These are phyloP conservation scores for Neofusicoccum parvum DNA, from an alignment of 2,329 filamentous ascomycete genomes.

Conservation along the genomic window DNA sequence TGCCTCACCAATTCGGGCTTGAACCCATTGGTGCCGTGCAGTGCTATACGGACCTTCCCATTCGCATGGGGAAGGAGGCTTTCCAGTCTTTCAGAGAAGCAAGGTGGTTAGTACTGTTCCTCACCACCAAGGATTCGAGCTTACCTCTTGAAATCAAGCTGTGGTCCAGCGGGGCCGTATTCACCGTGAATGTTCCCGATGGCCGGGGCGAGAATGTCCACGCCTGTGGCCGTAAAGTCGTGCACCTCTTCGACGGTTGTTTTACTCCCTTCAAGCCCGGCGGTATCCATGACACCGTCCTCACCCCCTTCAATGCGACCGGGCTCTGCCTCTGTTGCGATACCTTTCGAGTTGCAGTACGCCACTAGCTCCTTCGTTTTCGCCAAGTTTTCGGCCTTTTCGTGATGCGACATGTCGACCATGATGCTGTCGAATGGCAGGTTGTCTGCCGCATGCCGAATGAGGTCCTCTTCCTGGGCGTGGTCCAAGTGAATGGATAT, in stretches of 20 bases:
- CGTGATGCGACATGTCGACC: constrained; percentile 75
- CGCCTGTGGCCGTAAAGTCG: constrained; percentile 69
- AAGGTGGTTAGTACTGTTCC: neutral
- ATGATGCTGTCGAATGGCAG: constrained; percentile 71
- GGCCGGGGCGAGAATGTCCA: constrained; percentile 72
- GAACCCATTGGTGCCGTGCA: constrained; percentile 63
- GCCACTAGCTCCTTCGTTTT: constrained; percentile 62
- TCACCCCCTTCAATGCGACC: constrained; percentile 72
- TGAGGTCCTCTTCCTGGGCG: constrained; percentile 47
- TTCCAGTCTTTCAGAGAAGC: neutral
- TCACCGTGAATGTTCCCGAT: constrained; percentile 77
- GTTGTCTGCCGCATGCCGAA: constrained; percentile 46
- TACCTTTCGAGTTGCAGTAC: constrained; percentile 64
- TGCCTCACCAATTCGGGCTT: constrained; percentile 51
- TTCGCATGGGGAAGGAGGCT: constrained; percentile 25
- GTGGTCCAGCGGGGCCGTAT: constrained; percentile 63
- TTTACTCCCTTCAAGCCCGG: constrained; percentile 62
- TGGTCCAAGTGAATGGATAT: constrained; percentile 52
- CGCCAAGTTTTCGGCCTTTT: constrained; percentile 67
- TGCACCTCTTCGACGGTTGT: constrained; percentile 69
- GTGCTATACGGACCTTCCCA: constrained; percentile 51
- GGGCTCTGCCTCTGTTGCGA: constrained; percentile 70
- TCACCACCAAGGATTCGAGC: neutral
- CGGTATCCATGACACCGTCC: constrained; percentile 71
- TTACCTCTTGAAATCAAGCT: constrained; percentile 29